Evolutionary conservation across 2,329 filamentous ascomycete genomes (phyloP), one percentile per base, ranked within the genome.

Genomic region (Stenocarpella maydis): DNA sequence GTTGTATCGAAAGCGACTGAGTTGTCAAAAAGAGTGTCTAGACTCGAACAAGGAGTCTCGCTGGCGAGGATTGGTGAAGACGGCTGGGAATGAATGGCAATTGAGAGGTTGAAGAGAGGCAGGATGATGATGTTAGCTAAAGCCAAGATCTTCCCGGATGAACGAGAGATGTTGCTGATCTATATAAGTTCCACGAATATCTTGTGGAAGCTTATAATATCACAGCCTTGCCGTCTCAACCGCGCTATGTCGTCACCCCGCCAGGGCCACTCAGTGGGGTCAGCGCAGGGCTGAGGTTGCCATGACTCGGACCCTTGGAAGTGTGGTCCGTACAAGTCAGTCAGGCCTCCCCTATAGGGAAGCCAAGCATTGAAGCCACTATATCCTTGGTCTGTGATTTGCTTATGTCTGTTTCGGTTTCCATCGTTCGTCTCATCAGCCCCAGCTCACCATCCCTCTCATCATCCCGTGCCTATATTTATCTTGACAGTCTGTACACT

Each of bases 351-450:
- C 37, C 37, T 49, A 49, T 43, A 63, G 41, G 58, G 58, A 49
- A 63, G 58, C 58, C 58, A 49, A 63, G 58, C 58, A 63, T 49
- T 47, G 58, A 49, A 37, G 28, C 58, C 58, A 63, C 58, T 63
- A 19, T 63, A 63, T 63, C n/a, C n/a, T 15, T 14, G 28, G 0
- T 41, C 58, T 63, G 28, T 63, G 58, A 63, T 63, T 63, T 63
- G 58, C 41, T 37, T 61, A 8, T 34, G 15, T n/a, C 41, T 8
- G 58, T 37, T 63, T 63, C 58, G 58, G 49, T 63, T 43, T 63
- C 58, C 58, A 63, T 63, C 58, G 58, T 63, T 63, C 28, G 58
- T 63, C 58, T 63, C 58, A 49, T 63, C 41, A 15, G 58, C 58
- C 58, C 58, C 58, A 63, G 58, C 58, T 19, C 28, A 10, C 58